Conservation (phyloP, 768 basidiomycete genomes). For the Phylloporus sp. region DNA sequence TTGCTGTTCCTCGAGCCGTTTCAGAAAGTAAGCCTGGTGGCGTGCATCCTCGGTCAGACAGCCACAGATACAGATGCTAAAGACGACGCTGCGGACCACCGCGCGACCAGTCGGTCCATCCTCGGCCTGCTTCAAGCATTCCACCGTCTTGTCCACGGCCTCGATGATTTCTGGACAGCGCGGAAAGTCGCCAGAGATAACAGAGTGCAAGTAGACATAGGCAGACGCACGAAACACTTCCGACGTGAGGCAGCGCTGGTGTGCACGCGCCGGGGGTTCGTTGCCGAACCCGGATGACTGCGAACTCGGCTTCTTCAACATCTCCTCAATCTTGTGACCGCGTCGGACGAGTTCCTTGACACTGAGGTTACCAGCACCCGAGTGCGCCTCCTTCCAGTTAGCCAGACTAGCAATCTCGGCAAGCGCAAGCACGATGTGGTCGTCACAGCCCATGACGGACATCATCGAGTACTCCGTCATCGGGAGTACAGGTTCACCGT, state of each 20-base stretch:
- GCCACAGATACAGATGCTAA: slow-evolving; percentile 71
- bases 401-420: slow-evolving; percentile 69
- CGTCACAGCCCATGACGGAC: slow-evolving; percentile 81
- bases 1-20: slow-evolving; percentile 48
- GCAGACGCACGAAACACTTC: slow-evolving; percentile 74
- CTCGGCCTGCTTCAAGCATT: slow-evolving; percentile 39
- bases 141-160: slow-evolving; percentile 52
- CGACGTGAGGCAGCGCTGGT: slow-evolving; percentile 44
- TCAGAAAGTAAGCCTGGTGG: slow-evolving; percentile 42
- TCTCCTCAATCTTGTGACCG: slow-evolving; percentile 49
- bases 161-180: slow-evolving; percentile 57
- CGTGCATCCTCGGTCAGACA: slow-evolving; percentile 53
- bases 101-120: slow-evolving; percentile 40
- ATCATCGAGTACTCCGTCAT: slow-evolving; percentile 62
- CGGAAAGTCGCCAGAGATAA: slow-evolving; percentile 72
- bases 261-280: slow-evolving; percentile 12
- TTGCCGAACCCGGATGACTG: background rate
- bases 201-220: slow-evolving; percentile 69
- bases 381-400: slow-evolving; percentile 55
- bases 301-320: slow-evolving; percentile 21
- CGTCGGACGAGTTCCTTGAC: slow-evolving; percentile 54
- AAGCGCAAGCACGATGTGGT: slow-evolving; percentile 72
- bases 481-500: slow-evolving; percentile 38
- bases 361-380: slow-evolving; percentile 45
- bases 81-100: slow-evolving; percentile 75